phyloP scores from a whole-genome alignment of 148 eudicot genomes.

The Persicaria tinctoria region DNA sequence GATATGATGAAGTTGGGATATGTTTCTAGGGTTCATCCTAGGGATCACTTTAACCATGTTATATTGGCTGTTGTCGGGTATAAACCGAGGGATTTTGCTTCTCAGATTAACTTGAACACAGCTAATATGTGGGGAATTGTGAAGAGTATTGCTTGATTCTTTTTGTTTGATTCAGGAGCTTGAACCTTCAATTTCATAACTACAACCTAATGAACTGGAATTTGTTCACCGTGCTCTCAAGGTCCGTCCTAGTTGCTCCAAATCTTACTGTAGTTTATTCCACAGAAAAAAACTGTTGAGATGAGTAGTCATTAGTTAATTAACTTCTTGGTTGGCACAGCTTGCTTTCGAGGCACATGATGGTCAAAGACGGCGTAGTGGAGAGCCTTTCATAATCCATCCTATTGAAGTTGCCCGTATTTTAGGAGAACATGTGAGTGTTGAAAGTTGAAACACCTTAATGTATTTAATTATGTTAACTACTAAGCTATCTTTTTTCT shows the following conservation, averaged over 20 bases:
- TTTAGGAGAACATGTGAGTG: conserved; percentile 91
- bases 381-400: conserved; percentile 94
- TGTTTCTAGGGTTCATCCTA: conserved; percentile 34
- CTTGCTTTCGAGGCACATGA: conserved; percentile 96
- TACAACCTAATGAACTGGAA: conserved; percentile 57
- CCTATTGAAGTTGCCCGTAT: conserved; percentile 99
- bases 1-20: conserved; percentile 98
- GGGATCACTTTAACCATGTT: conserved; percentile 92
- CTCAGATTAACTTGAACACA: conserved; percentile 80
- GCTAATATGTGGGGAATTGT: conserved; percentile 98
- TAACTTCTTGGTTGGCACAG: conserved; percentile 35
- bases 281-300: background rate
- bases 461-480: background rate
- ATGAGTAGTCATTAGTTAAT: conserved; percentile 1
- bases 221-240: conserved; percentile 67
- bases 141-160: conserved; percentile 33
- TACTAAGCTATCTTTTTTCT: background rate
- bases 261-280: conserved; percentile 11
- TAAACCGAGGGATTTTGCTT: conserved; percentile 85
- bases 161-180: conserved; percentile 55
- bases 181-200: conserved; percentile 66
- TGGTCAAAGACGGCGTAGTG: conserved; percentile 97
- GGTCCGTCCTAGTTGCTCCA: conserved; percentile 27
- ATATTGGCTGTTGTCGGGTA: conserved; percentile 87
- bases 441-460: background rate